phyloP scores from a whole-genome alignment of 2,329 filamentous ascomycete genomes.

The Talaromyces sp. region DNA sequence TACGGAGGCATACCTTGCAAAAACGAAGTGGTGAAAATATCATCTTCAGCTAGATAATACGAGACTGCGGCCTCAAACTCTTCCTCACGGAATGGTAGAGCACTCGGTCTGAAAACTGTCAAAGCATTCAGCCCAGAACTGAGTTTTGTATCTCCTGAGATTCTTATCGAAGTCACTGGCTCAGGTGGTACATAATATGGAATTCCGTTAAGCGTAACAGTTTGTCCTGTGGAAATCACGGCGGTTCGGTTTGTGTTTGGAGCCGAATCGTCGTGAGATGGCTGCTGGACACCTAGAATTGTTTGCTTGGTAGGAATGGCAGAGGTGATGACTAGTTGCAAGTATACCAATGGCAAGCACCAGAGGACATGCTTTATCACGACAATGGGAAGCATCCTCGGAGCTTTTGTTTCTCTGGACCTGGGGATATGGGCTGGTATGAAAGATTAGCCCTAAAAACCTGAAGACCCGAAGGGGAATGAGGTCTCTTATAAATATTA shows the following conservation, averaged over 20 bases:
- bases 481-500: neutral
- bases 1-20: neutral
- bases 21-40: neutral
- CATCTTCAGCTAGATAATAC: neutral
- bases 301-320: neutral
- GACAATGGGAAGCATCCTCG: neutral
- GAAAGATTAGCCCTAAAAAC: neutral
- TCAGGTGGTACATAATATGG: constrained; percentile 3
- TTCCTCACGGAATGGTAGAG: neutral
- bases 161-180: neutral
- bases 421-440: neutral
- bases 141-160: neutral
- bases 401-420: neutral
- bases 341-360: neutral
- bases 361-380: neutral
- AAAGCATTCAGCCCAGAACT: neutral
- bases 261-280: neutral
- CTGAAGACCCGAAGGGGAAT: neutral
- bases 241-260: neutral
- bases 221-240: neutral
- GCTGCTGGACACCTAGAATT: neutral
- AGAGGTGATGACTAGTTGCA: neutral
- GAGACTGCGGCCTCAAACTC: neutral
- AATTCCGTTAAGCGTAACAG: neutral
- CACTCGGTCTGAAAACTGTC: constrained; percentile 1